Conservation (phyloP, 1,139 yeast species). For the Magnusiomyces magnusii region DNA sequence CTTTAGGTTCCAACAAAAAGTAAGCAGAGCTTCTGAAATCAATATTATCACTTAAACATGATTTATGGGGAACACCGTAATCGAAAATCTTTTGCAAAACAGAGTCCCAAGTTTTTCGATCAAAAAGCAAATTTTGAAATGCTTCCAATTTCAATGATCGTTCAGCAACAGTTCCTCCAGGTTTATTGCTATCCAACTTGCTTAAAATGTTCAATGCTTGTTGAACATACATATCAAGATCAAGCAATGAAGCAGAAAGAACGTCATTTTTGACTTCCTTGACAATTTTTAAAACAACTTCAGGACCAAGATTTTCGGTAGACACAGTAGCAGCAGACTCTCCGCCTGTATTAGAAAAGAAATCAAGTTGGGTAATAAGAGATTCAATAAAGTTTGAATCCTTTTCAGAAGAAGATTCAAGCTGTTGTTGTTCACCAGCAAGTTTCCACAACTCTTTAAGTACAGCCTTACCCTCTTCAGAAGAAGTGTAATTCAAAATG, state of each 20-base stretch:
- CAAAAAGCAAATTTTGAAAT: not conserved
- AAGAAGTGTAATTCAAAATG: not conserved
- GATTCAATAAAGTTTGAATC: not conserved
- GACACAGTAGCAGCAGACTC: not conserved
- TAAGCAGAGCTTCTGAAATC: not conserved
- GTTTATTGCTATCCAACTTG: not conserved
- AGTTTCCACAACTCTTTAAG: not conserved
- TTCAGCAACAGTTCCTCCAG: not conserved
- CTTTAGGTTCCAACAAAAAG: not conserved
- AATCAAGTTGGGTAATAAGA: constrained; percentile 1
- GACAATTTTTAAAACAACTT: not conserved
- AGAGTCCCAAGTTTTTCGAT: not conserved
- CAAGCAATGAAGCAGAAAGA: not conserved
- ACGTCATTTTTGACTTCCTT: not conserved
- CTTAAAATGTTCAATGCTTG: not conserved
- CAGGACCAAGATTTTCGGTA: not conserved
- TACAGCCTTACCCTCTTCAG: not conserved
- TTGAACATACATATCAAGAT: not conserved
- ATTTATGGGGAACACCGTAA: not conserved
- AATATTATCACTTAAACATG: not conserved
- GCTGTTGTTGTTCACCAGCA: not conserved
- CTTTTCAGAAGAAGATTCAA: not conserved
- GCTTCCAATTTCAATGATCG: not conserved
- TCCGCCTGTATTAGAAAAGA: not conserved
- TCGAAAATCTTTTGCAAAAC: not conserved